These are phyloP conservation scores for Sonneratia alba DNA, from an alignment of 345 rosid species.

Conservation along the genomic window DNA sequence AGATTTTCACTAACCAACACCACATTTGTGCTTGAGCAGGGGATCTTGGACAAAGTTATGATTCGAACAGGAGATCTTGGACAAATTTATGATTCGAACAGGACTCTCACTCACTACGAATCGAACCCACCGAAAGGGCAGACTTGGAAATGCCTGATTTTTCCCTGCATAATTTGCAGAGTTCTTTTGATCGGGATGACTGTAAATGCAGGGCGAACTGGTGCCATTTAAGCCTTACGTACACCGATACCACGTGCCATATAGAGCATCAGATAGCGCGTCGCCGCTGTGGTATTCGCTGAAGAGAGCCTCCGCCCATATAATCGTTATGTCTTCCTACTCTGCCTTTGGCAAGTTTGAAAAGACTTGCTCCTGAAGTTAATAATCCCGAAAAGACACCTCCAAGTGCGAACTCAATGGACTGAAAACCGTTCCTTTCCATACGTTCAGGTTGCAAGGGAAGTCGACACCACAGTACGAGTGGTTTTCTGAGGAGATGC, in stretches of 20 bases:
- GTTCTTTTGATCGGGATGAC: neutral
- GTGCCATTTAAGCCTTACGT: constrained; percentile 66
- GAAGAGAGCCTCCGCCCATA: constrained; percentile 84
- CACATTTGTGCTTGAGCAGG: constrained; percentile 31
- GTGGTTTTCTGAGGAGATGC: constrained; percentile 63
- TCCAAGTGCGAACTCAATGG: neutral
- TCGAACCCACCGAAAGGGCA: constrained; percentile 48
- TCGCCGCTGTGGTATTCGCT: constrained; percentile 81
- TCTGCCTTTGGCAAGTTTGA: constrained; percentile 66
- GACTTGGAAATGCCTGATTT: constrained; percentile 8
- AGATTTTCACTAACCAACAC: too few species aligned
- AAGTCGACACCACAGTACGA: constrained; percentile 71
- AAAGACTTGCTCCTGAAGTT: neutral
- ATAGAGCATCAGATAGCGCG: constrained; percentile 70
- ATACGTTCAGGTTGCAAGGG: constrained; percentile 25
- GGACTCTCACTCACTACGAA: constrained; percentile 79
- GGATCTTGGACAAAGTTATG: constrained; percentile 87
- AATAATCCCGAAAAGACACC: neutral
- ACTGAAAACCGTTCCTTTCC: neutral
- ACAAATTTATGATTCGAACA: constrained; percentile 78
- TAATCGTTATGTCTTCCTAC: constrained; percentile 85
- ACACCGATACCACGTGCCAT: constrained; percentile 66
- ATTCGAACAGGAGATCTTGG: constrained; percentile 89
- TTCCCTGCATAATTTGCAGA: neutral
- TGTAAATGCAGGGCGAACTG: constrained; percentile 48